Evolutionary conservation across 345 rosid species (phyloP), one percentile per base, ranked within the genome.

Genomic region (Nasturtium officinale): DNA sequence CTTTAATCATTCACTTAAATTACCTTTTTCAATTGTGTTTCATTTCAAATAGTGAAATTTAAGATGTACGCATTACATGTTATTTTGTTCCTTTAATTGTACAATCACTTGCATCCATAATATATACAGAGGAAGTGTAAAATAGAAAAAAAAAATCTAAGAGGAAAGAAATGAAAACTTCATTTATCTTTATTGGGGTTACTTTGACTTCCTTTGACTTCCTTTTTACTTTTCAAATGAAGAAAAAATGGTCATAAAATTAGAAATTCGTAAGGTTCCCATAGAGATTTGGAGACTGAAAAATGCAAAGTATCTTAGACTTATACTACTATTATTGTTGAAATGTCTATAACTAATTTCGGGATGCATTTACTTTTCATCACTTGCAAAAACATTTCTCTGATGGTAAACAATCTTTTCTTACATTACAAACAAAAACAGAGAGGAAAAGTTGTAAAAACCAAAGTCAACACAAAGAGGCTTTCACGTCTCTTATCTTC

Each of bases 401-500:
- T 2, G 52, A 12, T 6, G 3, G 12, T 11, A 23, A 23, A 23
- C 16, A 13, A 38, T 61, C 6, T 9, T 28, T 61, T 7, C 43
- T 53, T 53, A 61, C 77, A 42, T 63, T 30, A 54, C 33, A 61
- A 5, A 7, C 13, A 15, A 15, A 47, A 21, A 10, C 1, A 50
- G 28, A 35, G 16, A 23, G 21, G 5, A 71, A 17, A 71, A 38
- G 37, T 42, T 43, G 52, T 55, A 2, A 9, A 15, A 23, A 32
- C 20, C 33, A n/a, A n/a, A 7, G 60, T 63, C 71, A 71, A 70
- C 8, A 65, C 72, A 77, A 48, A 64, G 80, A 77, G 10, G 77
- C 76, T 72, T 72, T 72, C 6, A 77, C 73, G 15, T 65, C 77
- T 77, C 77, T 59, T 38, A 77, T 51, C 73, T 77, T 72, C 58